A percentile compares a stretch with the other conserved stretches of the same genome.
phyloP scores from a whole-genome alignment of 1,284 basidiomycete species.

The Ustanciosporium gigantosporum region DNA sequence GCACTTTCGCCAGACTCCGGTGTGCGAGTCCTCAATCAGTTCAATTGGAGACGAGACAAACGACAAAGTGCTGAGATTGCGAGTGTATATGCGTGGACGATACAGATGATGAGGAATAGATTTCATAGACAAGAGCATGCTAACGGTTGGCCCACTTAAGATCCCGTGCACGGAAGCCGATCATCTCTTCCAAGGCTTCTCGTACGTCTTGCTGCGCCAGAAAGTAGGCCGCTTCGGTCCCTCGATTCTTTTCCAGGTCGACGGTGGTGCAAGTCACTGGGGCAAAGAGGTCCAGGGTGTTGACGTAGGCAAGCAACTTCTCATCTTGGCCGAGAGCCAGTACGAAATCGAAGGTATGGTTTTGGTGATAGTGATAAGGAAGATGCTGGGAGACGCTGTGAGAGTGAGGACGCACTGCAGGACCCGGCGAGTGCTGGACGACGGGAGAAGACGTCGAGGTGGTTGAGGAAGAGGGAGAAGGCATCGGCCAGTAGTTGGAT shows the following conservation, averaged over 20 bases:
- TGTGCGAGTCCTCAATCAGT: no score
- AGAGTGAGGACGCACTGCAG: constrained; percentile 11
- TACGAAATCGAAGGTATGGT: constrained; percentile 56
- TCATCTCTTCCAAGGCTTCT: constrained; percentile 50
- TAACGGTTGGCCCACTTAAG: constrained; percentile 37
- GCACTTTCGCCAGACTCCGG: no score
- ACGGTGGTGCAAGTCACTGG: constrained; percentile 56
- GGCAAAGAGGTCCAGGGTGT: constrained; percentile 57
- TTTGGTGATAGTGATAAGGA: constrained; percentile 34
- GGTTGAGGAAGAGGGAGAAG: constrained; percentile 21
- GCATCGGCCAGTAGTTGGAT: constrained; percentile 46
- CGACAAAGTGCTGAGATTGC: no score
- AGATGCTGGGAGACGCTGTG: constrained; percentile 24
- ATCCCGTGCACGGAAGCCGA: constrained; percentile 46
- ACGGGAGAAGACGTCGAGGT: no score
- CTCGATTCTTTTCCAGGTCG: constrained; percentile 37
- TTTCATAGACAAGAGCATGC: no score
- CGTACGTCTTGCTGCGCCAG: constrained; percentile 43
- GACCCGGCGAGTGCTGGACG: no score
- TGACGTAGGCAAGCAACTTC: constrained; percentile 53
- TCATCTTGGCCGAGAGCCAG: constrained; percentile 57
- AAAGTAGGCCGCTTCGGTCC: constrained; percentile 51
- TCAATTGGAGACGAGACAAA: no score
- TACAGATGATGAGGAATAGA: no score
- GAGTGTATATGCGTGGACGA: no score